A percentile compares a stretch with the other conserved stretches of the same genome.
Conservation (phyloP, 73 alveolate species). For the Tetrahymena malaccensis region DNA sequence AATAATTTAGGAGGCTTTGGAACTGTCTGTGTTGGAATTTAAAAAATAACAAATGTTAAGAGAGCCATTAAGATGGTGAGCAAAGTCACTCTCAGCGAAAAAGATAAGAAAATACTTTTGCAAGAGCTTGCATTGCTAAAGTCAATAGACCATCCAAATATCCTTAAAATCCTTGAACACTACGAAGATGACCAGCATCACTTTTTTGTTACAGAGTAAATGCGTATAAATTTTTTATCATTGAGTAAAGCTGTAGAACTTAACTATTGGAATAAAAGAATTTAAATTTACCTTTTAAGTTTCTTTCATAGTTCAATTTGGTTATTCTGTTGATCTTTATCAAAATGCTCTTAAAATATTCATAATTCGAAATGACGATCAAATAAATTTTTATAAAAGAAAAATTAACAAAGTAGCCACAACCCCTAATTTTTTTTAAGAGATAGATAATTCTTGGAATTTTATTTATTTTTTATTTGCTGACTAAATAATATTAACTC, state of each 20-base stretch:
- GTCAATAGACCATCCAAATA: conserved; percentile 83
- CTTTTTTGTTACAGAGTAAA: conserved; percentile 72
- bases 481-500: not conserved
- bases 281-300: too few relatives aligned
- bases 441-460: too few relatives aligned
- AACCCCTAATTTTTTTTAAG: too few relatives aligned
- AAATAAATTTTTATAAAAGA: too few relatives aligned
- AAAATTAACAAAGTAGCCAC: too few relatives aligned
- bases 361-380: too few relatives aligned
- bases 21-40: conserved; percentile 77
- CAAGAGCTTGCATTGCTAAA: conserved; percentile 65
- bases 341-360: too few relatives aligned
- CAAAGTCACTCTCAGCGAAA: conserved; percentile 43
- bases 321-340: too few relatives aligned
- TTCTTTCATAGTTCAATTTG: too few relatives aligned
- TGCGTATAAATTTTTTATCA: not conserved
- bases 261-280: not conserved
- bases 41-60: conserved; percentile 51
- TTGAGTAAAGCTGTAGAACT: too few relatives aligned
- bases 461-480: not conserved
- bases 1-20: conserved; percentile 55
- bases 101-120: conserved; percentile 20
- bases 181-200: conserved; percentile 68
- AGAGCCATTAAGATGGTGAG: conserved; percentile 82
- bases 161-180: conserved; percentile 77